Evolutionary conservation across 1,284 basidiomycete genomes (phyloP).

Genomic region (Boletus semigastroideus): DNA sequence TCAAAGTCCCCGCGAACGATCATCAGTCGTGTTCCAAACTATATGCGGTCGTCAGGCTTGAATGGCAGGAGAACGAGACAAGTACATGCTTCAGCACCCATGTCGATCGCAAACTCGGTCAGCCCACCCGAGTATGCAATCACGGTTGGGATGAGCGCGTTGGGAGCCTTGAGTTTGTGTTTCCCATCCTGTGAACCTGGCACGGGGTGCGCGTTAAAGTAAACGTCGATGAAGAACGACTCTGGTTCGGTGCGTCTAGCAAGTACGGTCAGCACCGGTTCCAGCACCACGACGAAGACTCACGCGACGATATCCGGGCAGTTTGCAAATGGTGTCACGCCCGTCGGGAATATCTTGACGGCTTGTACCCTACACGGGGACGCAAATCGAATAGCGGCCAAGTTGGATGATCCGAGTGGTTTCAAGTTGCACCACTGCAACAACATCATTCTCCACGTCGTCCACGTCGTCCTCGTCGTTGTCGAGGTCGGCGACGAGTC

Average conservation of each 20-base stretch:
- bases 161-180: conserved; percentile 56
- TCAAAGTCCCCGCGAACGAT: conserved; percentile 72
- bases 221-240: conserved; percentile 69
- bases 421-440: conserved; percentile 69
- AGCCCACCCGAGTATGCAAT: conserved; percentile 71
- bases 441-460: conserved; percentile 34
- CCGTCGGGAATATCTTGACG: conserved; percentile 23
- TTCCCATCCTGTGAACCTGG: conserved; percentile 47
- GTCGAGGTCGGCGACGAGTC: background rate
- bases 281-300: conserved; percentile 28
- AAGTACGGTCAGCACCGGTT: conserved; percentile 10
- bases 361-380: conserved; percentile 25
- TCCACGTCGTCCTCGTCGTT: background rate
- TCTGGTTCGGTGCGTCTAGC: conserved; percentile 66
- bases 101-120: conserved; percentile 65
- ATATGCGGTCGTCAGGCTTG: conserved; percentile 8
- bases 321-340: conserved; percentile 52
- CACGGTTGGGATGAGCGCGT: conserved; percentile 69
- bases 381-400: conserved; percentile 23
- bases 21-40: conserved; percentile 78
- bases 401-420: conserved; percentile 52
- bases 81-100: conserved; percentile 59
- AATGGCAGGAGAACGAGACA: conserved; percentile 6
- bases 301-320: conserved; percentile 63
- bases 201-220: conserved; percentile 62